Base-by-base conservation (phyloP, 257 asterid species). In the Primulina eburnea region DNA sequence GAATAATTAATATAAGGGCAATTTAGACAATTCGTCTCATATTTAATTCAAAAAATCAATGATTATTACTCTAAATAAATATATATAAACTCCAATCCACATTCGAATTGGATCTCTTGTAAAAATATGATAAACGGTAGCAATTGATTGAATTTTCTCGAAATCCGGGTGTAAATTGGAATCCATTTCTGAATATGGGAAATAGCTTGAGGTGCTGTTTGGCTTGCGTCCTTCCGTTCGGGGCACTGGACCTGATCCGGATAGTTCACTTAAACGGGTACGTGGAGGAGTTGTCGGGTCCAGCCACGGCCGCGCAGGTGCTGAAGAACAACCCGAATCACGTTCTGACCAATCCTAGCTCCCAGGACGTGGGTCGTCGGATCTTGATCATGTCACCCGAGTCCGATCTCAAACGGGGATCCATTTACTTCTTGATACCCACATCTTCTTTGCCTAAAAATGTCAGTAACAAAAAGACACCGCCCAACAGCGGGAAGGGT, bases 211-310 rank as follows among this genome's bases (percentile, higher is more conserved):
- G 99, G 89, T 91, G 97, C 73, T 94, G 96, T 81, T 85, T 94
- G 81, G 94, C 99, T 37, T 94, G 99, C 78, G 84, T 94, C 73
- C 96, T 94, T 76, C 99, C 99, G 11, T 94, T 90, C 53, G 99
- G 99, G 64, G 96, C 99, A n/a, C 81, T 94, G 0, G 99, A 94
- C 58, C 77, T 94, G 86, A 91, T 94, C 88, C 97, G 97, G 28
- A 83, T 94, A 40, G 96, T 94, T 0, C 99, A 94, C 77, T 67
- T 84, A 24, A 85, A 91, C 74, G 99, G 99, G 2, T 53, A 76
- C 76, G 89, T 94, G 1, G 96, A 94, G 7, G 97, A 94, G 55
- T 62, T 89, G 40, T 76, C 95, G 30, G 82, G 94, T 57, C 95
- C 90, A 66, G 74, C 91, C 74, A 91, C 84, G 14, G 99, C 96